Evolutionary conservation across 352 stramenopile genomes (phyloP).

Genomic region (Globisporangium carolinianum): DNA sequence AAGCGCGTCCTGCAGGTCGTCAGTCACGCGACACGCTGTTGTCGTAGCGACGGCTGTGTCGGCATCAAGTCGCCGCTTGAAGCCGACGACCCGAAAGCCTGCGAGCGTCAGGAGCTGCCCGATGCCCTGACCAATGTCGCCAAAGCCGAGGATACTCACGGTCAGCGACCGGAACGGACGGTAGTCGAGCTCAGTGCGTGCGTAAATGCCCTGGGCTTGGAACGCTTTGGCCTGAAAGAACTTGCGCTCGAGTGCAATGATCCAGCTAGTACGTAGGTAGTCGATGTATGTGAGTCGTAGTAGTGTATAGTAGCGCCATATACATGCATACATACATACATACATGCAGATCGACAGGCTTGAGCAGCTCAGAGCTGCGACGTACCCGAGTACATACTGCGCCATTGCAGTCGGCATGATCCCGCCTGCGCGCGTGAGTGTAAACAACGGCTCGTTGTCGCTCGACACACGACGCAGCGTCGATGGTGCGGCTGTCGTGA

Average conservation of each 20-base stretch:
- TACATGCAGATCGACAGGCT: neutral
- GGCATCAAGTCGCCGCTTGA: constrained; percentile 41
- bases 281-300: too few species aligned
- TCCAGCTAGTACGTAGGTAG: constrained; percentile 21
- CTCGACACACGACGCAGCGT: constrained; percentile 9
- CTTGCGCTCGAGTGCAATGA: constrained; percentile 56
- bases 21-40: constrained; percentile 26
- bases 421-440: constrained; percentile 46
- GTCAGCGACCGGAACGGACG: constrained; percentile 41
- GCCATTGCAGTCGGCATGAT: constrained; percentile 50
- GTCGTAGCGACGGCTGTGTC: constrained; percentile 10
- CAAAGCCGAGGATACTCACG: constrained; percentile 47
- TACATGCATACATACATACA: neutral
- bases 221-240: constrained; percentile 39
- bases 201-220: constrained; percentile 34
- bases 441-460: constrained; percentile 20
- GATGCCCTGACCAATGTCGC: constrained; percentile 57
- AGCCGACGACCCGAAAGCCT: constrained; percentile 61
- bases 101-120: constrained; percentile 35
- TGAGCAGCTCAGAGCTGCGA: neutral
- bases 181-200: constrained; percentile 28
- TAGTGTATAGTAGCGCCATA: too few species aligned
- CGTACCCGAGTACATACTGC: constrained; percentile 58
- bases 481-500: constrained; percentile 1
- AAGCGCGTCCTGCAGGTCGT: constrained; percentile 39